These are phyloP conservation scores for Neocallimastix lanati DNA, from an alignment of 192 early-diverging fungal genomes.

Conservation along the genomic window DNA sequence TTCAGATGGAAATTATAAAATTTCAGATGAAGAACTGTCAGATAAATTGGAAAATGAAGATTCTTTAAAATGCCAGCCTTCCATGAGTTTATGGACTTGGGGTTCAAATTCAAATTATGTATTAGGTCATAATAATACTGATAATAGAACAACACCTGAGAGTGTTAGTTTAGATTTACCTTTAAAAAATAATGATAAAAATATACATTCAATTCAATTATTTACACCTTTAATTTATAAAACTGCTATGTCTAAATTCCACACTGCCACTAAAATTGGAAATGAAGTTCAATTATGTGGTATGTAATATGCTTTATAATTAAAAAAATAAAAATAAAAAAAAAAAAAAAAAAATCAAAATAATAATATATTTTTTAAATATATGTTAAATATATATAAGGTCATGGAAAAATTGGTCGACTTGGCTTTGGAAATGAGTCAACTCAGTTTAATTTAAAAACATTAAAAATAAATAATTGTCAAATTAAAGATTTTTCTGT, in stretches of 20 bases:
- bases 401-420: neutral
- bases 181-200: constrained; percentile 6
- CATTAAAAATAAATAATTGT: neutral
- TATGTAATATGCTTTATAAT: neutral
- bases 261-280: constrained; percentile 18
- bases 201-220: constrained; percentile 7
- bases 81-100: constrained; percentile 42
- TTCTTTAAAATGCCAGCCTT: neutral
- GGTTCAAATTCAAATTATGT: constrained; percentile 51
- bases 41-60: neutral
- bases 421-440: neutral
- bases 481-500: neutral
- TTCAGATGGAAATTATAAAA: neutral
- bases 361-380: neutral
- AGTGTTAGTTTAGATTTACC: constrained; percentile 23
- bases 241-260: constrained; percentile 48
- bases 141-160: constrained; percentile 43
- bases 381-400: neutral
- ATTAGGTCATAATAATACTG: constrained; percentile 42
- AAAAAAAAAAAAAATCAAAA: neutral
- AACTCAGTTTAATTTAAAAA: neutral
- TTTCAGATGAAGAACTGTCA: neutral
- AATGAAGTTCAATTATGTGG: neutral
- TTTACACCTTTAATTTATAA: constrained; percentile 8
- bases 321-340: too few relatives aligned